These are phyloP conservation scores for Nematodospora valgi DNA, from an alignment of 805 yeast species.

Conservation along the genomic window DNA sequence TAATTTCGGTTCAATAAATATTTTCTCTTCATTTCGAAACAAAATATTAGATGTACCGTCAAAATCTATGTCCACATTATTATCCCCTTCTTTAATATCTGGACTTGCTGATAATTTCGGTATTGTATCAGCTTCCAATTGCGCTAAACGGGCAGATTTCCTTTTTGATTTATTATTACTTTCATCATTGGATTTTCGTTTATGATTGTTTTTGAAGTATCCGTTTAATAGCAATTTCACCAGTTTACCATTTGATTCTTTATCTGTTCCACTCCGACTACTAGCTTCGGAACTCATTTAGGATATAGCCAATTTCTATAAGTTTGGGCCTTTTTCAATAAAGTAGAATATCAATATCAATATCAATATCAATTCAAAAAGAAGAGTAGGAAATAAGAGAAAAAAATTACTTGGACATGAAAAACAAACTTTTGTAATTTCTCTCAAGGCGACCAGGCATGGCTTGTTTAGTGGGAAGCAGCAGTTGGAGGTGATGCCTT, in stretches of 20 bases:
- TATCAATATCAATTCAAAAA: no score
- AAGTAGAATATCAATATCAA: no score
- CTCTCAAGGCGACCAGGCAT: no score
- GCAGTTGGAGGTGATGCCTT: no score
- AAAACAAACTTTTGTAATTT: no score
- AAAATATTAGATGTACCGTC: no score
- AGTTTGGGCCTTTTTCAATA: no score
- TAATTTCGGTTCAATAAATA: constrained; percentile 57
- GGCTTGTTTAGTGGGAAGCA: no score
- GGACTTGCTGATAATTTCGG: constrained; percentile 9
- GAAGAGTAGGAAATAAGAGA: no score
- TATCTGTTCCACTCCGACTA: background rate
- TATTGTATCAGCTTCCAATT: background rate
- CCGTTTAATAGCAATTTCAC: background rate
- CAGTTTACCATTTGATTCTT: background rate
- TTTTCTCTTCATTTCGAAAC: constrained; percentile 13
- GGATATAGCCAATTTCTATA: no score
- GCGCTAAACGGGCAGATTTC: constrained; percentile 1
- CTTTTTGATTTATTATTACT: background rate
- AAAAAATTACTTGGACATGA: no score
- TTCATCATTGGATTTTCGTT: background rate
- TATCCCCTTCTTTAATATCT: constrained; percentile 5
- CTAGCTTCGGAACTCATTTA: background rate
- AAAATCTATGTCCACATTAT: background rate
- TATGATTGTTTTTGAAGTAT: background rate